Percentiles rank a stretch among this genome's conserved stretches.
These are phyloP conservation scores for Entophlyctis luteolus DNA, from an alignment of 192 early-diverging fungal species.

Conservation along the genomic window DNA sequence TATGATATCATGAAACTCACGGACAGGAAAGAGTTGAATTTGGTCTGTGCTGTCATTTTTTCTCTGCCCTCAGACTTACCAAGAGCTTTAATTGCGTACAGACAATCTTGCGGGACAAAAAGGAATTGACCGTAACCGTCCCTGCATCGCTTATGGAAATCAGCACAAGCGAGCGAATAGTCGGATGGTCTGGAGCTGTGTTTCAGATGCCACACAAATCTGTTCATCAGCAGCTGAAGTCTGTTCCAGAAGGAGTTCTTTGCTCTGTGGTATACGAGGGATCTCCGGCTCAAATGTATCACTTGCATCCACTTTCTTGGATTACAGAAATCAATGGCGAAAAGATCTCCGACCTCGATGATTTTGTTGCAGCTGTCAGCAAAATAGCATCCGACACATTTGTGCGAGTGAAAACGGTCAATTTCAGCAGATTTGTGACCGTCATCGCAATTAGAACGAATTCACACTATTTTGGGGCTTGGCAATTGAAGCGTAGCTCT, in stretches of 20 bases:
- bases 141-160: conserved; percentile 8
- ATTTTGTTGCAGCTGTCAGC: conserved; percentile 26
- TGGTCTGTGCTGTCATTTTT: neutral
- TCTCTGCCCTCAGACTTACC: neutral
- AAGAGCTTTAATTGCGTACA: neutral
- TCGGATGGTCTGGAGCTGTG: conserved; percentile 33
- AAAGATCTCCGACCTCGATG: conserved; percentile 25
- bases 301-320: conserved; percentile 32
- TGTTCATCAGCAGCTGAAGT: conserved; percentile 40
- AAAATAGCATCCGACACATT: conserved; percentile 30
- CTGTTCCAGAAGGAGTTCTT: conserved; percentile 42
- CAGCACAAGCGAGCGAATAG: conserved; percentile 21
- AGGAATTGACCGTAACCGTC: conserved; percentile 17
- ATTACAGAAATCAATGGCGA: conserved; percentile 34
- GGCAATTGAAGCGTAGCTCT: conserved; percentile 15
- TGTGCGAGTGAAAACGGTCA: conserved; percentile 34
- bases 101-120: conserved; percentile 22
- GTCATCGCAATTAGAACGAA: conserved; percentile 37
- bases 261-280: conserved; percentile 44
- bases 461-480: conserved; percentile 43
- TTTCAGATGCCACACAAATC: conserved; percentile 50
- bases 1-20: conserved; percentile 9
- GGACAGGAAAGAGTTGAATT: conserved; percentile 11
- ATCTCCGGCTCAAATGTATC: conserved; percentile 41
- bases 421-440: conserved; percentile 33